Evolutionary conservation across 2,329 filamentous ascomycete species (phyloP), one percentile per base, ranked within the genome.

Genomic region (Parasarocladium wereldwijsianum): DNA sequence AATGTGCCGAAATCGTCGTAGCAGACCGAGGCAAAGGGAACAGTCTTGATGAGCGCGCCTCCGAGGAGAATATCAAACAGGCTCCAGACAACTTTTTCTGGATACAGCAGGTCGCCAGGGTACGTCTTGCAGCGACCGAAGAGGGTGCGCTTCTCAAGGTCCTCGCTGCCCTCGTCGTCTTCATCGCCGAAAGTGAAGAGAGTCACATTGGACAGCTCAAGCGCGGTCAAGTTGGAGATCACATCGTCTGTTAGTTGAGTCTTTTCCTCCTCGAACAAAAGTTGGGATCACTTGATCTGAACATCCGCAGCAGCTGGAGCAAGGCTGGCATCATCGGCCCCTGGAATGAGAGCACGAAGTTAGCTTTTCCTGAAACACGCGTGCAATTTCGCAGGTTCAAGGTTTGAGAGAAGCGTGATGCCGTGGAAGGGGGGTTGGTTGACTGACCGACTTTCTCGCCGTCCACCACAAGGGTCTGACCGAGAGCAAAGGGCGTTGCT

Each of bases 21-120:
- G 35, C 52, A 54, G 8, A 24, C 23, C 7, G 23, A 24, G 10
- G 23, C 23, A 13, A 24, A 24, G 7, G 23, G 23, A 9, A 24
- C 23, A 8, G 23, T 24, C 23, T 24, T 24, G 23, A 24, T 24
- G 23, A 24, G 23, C 7, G 23, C 7, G 12, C 23, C 23, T 8
- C 23, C 23, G 7, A 24, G 8, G 10, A 58, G 42, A 12, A 50
- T 29, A 29, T 58, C 35, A n/a, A 59, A 49, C 3, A 56, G 30
- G 7, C 41, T 37, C 52, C 52, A 55, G 1, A 45, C 34, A 3
- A 35, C 9, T 1, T 32, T 24, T 3, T 29, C 37, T 0, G 52
- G 52, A 43, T 47, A 55, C 1, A 41, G 24, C 3, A 24, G 10
- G 6, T 55, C 51, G 4, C 48, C 49, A 2, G 51, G 51, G 12